Percentiles rank a stretch among this genome's conserved stretches.
phyloP scores from a whole-genome alignment of 1,139 yeast species.

The Magnusiomyces sp. region DNA sequence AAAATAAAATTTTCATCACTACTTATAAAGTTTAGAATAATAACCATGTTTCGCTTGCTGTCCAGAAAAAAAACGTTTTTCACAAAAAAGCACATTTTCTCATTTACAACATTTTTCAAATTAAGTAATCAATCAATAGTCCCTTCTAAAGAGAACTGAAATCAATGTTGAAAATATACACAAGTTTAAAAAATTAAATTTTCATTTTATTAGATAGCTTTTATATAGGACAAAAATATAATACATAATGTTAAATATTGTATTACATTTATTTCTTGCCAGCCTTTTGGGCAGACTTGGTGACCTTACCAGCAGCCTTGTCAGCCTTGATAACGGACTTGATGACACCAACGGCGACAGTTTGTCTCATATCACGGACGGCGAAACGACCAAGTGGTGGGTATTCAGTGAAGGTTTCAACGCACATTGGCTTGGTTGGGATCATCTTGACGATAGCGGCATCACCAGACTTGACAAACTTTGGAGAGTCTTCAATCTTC shows the following conservation, averaged over 20 bases:
- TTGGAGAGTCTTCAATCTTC: constrained; percentile 73
- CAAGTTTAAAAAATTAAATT: too few species aligned
- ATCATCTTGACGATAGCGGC: constrained; percentile 88
- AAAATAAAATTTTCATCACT: too few species aligned
- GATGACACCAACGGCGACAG: constrained; percentile 99
- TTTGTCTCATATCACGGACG: constrained; percentile 99
- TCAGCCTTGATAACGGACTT: constrained; percentile 94
- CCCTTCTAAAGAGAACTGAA: too few species aligned
- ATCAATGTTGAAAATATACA: too few species aligned
- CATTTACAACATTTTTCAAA: too few species aligned
- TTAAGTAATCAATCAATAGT: too few species aligned
- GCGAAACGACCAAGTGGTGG: constrained; percentile 99
- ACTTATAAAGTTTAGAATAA: too few species aligned
- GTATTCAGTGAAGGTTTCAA: constrained; percentile 93
- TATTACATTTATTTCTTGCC: constrained; percentile 73
- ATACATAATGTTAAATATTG: too few species aligned
- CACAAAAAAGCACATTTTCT: too few species aligned
- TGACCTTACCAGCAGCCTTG: constrained; percentile 88
- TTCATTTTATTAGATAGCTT: background rate
- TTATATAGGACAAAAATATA: background rate
- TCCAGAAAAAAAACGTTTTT: too few species aligned
- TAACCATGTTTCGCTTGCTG: too few species aligned
- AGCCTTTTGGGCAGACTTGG: constrained; percentile 99
- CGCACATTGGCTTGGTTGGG: constrained; percentile 96
- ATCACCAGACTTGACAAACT: constrained; percentile 88